These are phyloP conservation scores for Lineolata rhizophorae DNA, from an alignment of 495 filamentous ascomycete genomes.

Conservation along the genomic window DNA sequence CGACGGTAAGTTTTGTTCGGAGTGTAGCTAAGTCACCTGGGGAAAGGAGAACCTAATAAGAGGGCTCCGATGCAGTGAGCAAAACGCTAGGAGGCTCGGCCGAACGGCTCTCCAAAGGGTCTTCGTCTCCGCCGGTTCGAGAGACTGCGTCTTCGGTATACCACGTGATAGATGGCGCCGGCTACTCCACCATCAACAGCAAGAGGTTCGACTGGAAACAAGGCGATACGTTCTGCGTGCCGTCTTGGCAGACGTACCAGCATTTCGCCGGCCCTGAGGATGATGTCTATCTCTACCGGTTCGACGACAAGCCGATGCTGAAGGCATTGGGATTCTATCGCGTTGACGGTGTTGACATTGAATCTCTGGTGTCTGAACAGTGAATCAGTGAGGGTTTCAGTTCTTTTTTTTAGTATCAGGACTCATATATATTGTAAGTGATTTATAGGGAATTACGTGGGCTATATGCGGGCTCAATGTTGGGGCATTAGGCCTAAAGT, in stretches of 20 bases:
- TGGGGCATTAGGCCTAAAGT: no score
- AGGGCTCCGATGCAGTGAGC: no score
- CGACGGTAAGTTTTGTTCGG: no score
- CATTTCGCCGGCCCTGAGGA: conserved; percentile 18
- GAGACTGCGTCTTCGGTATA: conserved; percentile 24
- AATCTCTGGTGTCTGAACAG: no score
- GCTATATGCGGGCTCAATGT: no score
- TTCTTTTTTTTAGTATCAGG: no score
- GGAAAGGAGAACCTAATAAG: no score
- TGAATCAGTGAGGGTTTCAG: no score
- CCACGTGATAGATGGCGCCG: conserved; percentile 20
- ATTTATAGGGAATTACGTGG: no score
- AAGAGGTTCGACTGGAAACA: conserved; percentile 17
- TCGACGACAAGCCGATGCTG: conserved; percentile 26
- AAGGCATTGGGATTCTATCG: conserved; percentile 23
- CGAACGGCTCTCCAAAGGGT: conserved; percentile 15
- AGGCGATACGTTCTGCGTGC: conserved; percentile 25
- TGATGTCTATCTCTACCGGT: conserved; percentile 23
- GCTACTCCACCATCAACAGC: conserved; percentile 16
- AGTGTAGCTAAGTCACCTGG: no score
- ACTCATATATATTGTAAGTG: no score
- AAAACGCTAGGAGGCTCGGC: conserved; percentile 21
- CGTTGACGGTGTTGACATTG: no score
- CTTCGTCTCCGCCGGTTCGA: conserved; percentile 11
- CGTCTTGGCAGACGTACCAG: conserved; percentile 22